Evolutionary conservation across 1,139 yeast genomes (phyloP), one percentile per base, ranked within the genome.

Genomic region (Debaryomyces subglobosus): DNA sequence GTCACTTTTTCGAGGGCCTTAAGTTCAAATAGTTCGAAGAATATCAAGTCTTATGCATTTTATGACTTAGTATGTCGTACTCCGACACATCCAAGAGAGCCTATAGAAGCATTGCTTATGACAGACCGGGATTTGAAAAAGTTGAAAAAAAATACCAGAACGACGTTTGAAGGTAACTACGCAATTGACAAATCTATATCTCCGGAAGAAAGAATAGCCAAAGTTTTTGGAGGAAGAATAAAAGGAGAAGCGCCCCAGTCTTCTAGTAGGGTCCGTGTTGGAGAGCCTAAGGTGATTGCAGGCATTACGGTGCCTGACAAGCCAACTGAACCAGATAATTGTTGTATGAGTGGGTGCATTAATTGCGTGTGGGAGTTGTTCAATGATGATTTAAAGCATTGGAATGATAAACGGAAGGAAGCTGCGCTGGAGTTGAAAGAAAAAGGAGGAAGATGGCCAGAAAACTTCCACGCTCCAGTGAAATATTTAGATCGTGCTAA

Each of bases 301-400:
- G 97, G 97, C 0, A 71, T 92, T 0, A 65, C 64, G 3, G 96
- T 94, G 0, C 97, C 97, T 2, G 82, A 80, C 15, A 79, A 78
- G 60, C 99, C 99, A 1, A 74, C 72, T 5, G 96, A 90, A 59
- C 98, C 98, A 2, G 96, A 91, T 59, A 91, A 92, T 65, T 94
- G 99, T 65, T 94, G 99, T 65, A 91, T 91, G 96, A 86, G 96
- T 54, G 99, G 99, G 1, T 94, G 99, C 65, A 84, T 90, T 36
- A 89, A 92, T 66, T 94, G 99, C 67, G 98, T 94, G 1, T 94
- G 98, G 98, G 97, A 92, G 58, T 71, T 89, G 49, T 94, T 82
- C 65, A 85, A 87, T 57, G 97, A 92, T 47, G 98, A 94, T 63
- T 61, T 92, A 44, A 85, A 83, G 55, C 91, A 90, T 24, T 94